Conservation (phyloP, 306 rosid species). For the Hylodesmum podocarpum region DNA sequence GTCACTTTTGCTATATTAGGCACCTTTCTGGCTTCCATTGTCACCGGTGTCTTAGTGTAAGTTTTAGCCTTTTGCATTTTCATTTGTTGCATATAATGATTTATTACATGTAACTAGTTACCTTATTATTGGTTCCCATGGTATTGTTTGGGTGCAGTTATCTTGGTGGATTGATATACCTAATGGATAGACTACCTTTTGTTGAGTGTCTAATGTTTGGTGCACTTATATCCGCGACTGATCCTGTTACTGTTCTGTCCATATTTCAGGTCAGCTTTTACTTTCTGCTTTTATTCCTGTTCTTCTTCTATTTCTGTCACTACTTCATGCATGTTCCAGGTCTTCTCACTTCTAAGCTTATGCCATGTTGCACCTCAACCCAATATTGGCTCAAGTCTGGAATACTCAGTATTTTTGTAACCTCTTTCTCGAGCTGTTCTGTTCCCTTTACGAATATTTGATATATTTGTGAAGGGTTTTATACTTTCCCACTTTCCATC, state of each 20-base stretch:
- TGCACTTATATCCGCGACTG: slow-evolving; percentile 86
- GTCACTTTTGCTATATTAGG: slow-evolving; percentile 77
- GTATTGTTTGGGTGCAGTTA: slow-evolving; percentile 39
- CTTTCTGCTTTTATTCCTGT: not conserved
- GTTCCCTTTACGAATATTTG: not conserved
- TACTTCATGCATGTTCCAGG: not conserved
- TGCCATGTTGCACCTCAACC: not conserved
- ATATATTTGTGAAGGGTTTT: not conserved
- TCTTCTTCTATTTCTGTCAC: not conserved
- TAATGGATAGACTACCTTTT: slow-evolving; percentile 75
- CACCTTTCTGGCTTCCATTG: slow-evolving; percentile 72
- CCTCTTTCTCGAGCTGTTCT: not conserved
- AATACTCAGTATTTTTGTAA: not conserved
- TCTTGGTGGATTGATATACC: slow-evolving; percentile 66
- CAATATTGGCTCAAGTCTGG: not conserved
- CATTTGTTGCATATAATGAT: not conserved
- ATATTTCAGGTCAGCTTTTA: slow-evolving; percentile 79
- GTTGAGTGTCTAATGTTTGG: slow-evolving; percentile 90
- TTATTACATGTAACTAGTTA: not conserved
- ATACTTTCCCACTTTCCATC: not conserved
- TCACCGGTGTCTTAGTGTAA: slow-evolving; percentile 73
- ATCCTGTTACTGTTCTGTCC: slow-evolving; percentile 83
- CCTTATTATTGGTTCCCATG: not conserved
- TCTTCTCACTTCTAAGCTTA: not conserved
- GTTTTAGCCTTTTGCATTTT: not conserved